Conservation (phyloP, 495 filamentous ascomycete species). For the Rusavskia elegans region DNA sequence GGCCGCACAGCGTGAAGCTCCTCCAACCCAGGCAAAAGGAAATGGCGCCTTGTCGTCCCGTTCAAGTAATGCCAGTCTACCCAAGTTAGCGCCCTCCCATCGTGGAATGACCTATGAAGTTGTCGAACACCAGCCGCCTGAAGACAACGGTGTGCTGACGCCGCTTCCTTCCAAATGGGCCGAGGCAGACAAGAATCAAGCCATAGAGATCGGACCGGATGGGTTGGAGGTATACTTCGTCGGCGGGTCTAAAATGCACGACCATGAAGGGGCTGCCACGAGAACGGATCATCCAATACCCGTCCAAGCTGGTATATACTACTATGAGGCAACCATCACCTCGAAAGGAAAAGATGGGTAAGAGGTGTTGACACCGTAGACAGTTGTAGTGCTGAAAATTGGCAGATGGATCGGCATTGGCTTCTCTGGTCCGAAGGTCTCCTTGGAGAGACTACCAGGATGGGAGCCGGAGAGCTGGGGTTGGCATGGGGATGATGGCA, state of each 20-base stretch:
- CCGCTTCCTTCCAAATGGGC: conserved; percentile 77
- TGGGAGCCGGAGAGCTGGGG: conserved; percentile 97
- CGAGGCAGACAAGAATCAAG: conserved; percentile 53
- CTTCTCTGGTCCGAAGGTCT: conserved; percentile 60
- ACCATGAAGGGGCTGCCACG: conserved; percentile 74
- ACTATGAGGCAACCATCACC: conserved; percentile 84
- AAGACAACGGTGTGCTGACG: conserved; percentile 37
- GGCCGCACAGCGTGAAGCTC: conserved; percentile 32
- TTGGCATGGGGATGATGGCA: conserved; percentile 93
- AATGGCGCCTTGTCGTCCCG: conserved; percentile 42
- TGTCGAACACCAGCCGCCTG: conserved; percentile 57
- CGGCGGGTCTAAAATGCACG: conserved; percentile 42
- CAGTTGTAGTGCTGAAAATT: background rate
- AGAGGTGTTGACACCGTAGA: conserved; percentile 12
- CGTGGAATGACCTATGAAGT: conserved; percentile 74
- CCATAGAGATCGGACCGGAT: conserved; percentile 57
- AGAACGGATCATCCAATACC: conserved; percentile 84
- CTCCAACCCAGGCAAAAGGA: conserved; percentile 21
- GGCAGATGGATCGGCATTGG: conserved; percentile 72
- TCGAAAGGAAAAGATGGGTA: conserved; percentile 80
- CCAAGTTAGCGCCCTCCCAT: conserved; percentile 56
- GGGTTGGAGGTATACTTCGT: conserved; percentile 67
- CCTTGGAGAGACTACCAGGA: conserved; percentile 69
- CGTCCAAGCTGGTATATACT: conserved; percentile 85
- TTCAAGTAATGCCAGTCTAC: conserved; percentile 45